Base-by-base conservation (phyloP, 1,284 basidiomycete genomes). In the Microbotryum scabiosae region DNA sequence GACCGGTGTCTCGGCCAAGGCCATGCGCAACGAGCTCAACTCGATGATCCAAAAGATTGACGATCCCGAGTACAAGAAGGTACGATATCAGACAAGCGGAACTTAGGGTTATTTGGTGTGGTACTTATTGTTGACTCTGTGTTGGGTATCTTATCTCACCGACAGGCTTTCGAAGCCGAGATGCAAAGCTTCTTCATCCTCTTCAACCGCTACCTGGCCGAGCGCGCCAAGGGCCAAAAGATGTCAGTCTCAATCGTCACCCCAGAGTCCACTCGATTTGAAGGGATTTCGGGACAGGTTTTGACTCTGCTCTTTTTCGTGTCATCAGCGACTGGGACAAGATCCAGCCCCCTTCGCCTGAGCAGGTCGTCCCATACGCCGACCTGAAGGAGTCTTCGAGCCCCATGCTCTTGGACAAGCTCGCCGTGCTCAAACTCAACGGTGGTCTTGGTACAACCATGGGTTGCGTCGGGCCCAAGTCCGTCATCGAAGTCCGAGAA, bases 121-220 rank as follows among this genome's bases (percentile, higher is more conserved):
- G 3, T 18, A 12, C 51, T 53, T 20, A 12, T 41, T 18, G 16
- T 18, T 41, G 36, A 18, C 14, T 4, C 36, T 41, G 47, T 57
- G 47, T 57, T 25, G 32, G 16, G 23, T 43, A 6, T 21, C 54
- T 18, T 36, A 30, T 47, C 30, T 44, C 54, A 26, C 14, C 10
- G 23, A 28, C 46, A 68, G 90, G 87, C 87, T 21, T 97, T 98
- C 78, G 91, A 97, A 76, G 87, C 86, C 51, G 92, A 99, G 80
- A 98, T 98, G 96, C 88, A 94, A 74, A 86, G 88, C 64, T 99
- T 98, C 82, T 98, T 97, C 84, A 87, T 87, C 75, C 89, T 99
- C 74, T 99, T 98, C 82, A 97, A 92, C 75, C 89, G 96, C 68
- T 99, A 94, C 79, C 85, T 99, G 71, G 80, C 87, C 30, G 92